Percentiles rank a stretch among this genome's conserved stretches.
Conservation (phyloP, 2,329 filamentous ascomycete species). For the Pestalotiopsis fici region DNA sequence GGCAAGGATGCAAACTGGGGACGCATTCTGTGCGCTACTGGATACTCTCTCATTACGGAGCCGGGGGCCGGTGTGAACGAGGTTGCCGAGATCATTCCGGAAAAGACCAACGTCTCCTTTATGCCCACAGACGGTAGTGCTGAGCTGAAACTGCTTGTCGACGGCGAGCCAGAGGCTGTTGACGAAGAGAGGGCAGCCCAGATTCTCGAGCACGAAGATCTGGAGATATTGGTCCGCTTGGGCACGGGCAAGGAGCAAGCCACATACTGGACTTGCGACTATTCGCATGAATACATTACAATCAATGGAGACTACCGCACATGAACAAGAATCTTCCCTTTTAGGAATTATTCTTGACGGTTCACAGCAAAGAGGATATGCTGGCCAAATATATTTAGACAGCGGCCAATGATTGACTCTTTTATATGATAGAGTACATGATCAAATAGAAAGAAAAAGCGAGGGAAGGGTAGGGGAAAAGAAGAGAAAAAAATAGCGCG, state of each 20-base stretch:
- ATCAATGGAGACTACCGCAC: constrained; percentile 72
- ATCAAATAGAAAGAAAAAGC: too few species aligned
- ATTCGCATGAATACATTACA: constrained; percentile 77
- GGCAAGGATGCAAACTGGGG: constrained; percentile 99
- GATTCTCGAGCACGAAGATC: constrained; percentile 75
- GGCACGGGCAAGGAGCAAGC: constrained; percentile 70
- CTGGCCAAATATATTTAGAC: not conserved
- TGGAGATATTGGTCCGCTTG: constrained; percentile 76
- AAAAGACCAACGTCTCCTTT: constrained; percentile 77
- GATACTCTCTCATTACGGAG: constrained; percentile 70
- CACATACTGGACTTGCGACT: constrained; percentile 84
- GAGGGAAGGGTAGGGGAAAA: too few species aligned
- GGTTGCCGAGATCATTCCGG: constrained; percentile 62
- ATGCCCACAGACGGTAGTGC: constrained; percentile 74
- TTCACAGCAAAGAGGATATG: too few species aligned
- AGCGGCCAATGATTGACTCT: not conserved
- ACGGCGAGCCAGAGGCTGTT: constrained; percentile 78
- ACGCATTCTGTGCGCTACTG: constrained; percentile 90
- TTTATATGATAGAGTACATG: not conserved
- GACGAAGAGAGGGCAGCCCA: constrained; percentile 76
- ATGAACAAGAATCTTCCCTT: constrained; percentile 25
- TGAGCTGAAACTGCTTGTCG: constrained; percentile 75
- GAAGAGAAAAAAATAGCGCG: not conserved
- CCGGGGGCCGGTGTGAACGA: constrained; percentile 58
- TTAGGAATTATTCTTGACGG: too few species aligned